These are phyloP conservation scores for Trichoderma oligosporum DNA, from an alignment of 2,329 filamentous ascomycete species.

Conservation along the genomic window DNA sequence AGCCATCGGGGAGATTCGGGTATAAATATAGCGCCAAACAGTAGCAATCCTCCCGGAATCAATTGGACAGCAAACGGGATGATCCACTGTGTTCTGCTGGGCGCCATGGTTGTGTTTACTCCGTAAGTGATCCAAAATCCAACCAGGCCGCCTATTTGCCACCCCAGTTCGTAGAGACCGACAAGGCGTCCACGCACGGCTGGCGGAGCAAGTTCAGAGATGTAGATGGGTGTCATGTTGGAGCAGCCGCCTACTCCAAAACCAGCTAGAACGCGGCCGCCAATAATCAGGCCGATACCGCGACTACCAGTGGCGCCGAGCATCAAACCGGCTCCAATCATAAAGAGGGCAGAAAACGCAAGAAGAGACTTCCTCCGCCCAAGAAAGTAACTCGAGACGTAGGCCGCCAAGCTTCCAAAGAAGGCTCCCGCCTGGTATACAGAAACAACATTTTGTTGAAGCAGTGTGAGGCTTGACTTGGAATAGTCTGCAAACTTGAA, in stretches of 20 bases:
- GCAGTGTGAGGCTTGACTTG: not conserved
- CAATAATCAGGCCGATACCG: constrained; percentile 9
- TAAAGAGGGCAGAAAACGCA: not conserved
- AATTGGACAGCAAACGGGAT: constrained; percentile 11
- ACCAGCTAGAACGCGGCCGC: constrained; percentile 4
- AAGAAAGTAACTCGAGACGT: constrained; percentile 11
- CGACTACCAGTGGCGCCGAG: constrained; percentile 6
- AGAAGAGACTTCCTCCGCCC: constrained; percentile 10
- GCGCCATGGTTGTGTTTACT: constrained; percentile 7
- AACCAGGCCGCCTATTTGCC: constrained; percentile 13
- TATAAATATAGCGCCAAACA: constrained; percentile 7
- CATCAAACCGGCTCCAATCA: constrained; percentile 14
- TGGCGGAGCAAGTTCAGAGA: constrained; percentile 14
- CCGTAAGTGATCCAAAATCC: constrained; percentile 15
- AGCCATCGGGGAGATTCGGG: constrained; percentile 14
- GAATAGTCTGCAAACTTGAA: constrained; percentile 10
- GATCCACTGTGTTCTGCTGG: constrained; percentile 6
- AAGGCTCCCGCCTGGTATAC: constrained; percentile 13
- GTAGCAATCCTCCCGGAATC: constrained; percentile 6
- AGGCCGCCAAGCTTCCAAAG: constrained; percentile 10
- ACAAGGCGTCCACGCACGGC: constrained; percentile 13
- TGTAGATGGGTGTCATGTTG: constrained; percentile 15
- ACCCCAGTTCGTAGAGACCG: constrained; percentile 5
- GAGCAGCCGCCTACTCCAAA: constrained; percentile 12
- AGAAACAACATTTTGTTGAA: constrained; percentile 10